Evolutionary conservation across 1,284 basidiomycete species (phyloP), one percentile per base, ranked within the genome.

Genomic region (Cryptococcus sp.): DNA sequence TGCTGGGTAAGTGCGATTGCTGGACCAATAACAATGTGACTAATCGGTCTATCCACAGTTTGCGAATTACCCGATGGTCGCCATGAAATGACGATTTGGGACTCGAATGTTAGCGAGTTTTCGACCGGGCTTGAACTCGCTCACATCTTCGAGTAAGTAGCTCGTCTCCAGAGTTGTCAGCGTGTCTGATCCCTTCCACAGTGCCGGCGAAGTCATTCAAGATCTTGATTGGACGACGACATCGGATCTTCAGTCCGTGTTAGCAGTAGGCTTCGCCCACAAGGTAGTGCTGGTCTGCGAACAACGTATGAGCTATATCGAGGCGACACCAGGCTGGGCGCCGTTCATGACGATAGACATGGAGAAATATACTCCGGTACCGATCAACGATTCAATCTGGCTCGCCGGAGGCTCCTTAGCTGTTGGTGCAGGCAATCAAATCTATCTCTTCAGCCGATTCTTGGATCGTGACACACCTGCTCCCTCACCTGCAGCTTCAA

Each of bases 141-240:
- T 34, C 80, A 82, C 37, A 74, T 83, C 15, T 86, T 86, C 58
- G 82, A 81, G 89, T 89, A 65, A 54, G 79, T 69, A 23, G 8
- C 43, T 50, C n/a, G n/a, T n/a, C n/a, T n/a, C n/a, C n/a, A 19
- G 41, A 22, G 39, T 55, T 7, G 50, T 40, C 22, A 7, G 10
- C 29, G 11, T n/a, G 38, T n/a, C n/a, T n/a, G n/a, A n/a, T n/a
- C n/a, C n/a, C 5, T 7, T 17, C 17, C 20, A 26, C 43, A 67
- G 64, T 5, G 38, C 49, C 16, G 70, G 67, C 8, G 87, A 91
- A 59, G 78, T 78, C 1, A 85, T 94, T 51, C 83, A 86, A 58
- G 90, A 93, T 69, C 81, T 95, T 17, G 91, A 93, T 74, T 94
- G 92, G 91, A 89, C 87, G 22, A 88, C 89, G n/a, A 93, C 91